Evolutionary conservation across 2,329 filamentous ascomycete genomes (phyloP).

Genomic region (Trichoderma atrobrunneum): DNA sequence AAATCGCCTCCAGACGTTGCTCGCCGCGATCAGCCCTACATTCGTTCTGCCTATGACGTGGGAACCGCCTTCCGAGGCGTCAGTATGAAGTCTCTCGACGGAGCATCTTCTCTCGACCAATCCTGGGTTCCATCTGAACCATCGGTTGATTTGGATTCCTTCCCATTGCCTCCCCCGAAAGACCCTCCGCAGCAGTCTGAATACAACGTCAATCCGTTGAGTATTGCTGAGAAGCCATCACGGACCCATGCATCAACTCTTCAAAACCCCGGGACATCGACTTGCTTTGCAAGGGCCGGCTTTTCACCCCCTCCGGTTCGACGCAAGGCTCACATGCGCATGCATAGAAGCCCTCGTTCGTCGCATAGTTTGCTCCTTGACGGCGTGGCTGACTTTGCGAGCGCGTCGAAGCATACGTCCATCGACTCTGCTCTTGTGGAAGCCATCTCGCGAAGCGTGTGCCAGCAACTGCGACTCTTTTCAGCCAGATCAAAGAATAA

Average conservation of each 20-base stretch:
- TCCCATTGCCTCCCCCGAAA: slow-evolving; percentile 18
- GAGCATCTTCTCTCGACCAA: slow-evolving; percentile 1
- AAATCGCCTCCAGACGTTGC: neutral
- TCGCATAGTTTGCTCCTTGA: slow-evolving; percentile 21
- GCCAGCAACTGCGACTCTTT: slow-evolving; percentile 44
- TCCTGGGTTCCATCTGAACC: slow-evolving; percentile 7
- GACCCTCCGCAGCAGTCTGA: neutral
- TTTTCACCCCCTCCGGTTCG: neutral
- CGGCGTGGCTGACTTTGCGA: slow-evolving; percentile 18
- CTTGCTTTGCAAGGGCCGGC: neutral
- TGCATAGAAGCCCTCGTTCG: neutral
- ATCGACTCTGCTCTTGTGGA: slow-evolving; percentile 42
- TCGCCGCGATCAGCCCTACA: neutral
- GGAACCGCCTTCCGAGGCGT: neutral
- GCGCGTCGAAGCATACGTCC: slow-evolving; percentile 31
- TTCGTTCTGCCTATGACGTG: neutral
- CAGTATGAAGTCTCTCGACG: neutral
- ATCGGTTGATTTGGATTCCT: slow-evolving; percentile 19
- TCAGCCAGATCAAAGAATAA: slow-evolving; percentile 27
- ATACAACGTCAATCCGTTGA: neutral
- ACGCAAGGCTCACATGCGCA: neutral
- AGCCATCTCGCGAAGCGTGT: slow-evolving; percentile 44
- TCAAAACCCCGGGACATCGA: neutral
- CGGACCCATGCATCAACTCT: neutral
- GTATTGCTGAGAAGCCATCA: neutral